Evolutionary conservation across 2,329 filamentous ascomycete genomes (phyloP), one percentile per base, ranked within the genome.

Genomic region (Ophiostoma piceae): DNA sequence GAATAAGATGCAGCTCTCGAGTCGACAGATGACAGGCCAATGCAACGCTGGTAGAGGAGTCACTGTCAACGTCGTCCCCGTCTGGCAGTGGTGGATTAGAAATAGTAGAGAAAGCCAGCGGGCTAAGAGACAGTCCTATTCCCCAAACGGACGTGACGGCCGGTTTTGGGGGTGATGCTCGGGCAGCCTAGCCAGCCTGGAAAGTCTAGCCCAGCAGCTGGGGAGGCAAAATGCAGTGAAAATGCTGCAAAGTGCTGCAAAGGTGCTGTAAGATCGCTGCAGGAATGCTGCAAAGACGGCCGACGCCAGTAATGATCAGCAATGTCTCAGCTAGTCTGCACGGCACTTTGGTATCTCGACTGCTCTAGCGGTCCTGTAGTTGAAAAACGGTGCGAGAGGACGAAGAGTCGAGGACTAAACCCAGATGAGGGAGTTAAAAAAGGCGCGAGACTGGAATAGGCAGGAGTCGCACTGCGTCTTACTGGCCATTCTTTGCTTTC

Each of bases 381-480:
- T 64, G 60, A 37, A 64, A 64, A 64, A 35, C 32, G 16, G 19
- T 43, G 7, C 16, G 41, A 43, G 41, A 43, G 12, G 41, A 43
- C 41, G 26, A 64, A 16, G 14, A 19, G 29, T 29, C 26, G 26
- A 29, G 9, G 14, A 26, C 60, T 64, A 35, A 16, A 32, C 29
- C 57, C 22, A 32, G 26, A 35, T 37, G 29, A 35, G 60, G 32
- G 12, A 39, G 60, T 64, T 64, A 19, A 22, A n/a, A 35, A 64
- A 16, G 32, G 60, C 60, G 60, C 60, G 60, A 64, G 60, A 16
- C 60, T 64, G 9, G 16, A 35, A 64, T 35, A 64, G 60, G 60
- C 60, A 64, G 60, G 60, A 37, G 60, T 14, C 51, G 29, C 32
- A 62, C 6, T 4, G 14, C 16, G 57, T 11, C 16, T 62, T 35